A percentile compares a stretch with the other conserved stretches of the same genome.
Evolutionary conservation across 78 protist genomes (phyloP).

Genomic region (Dictyostelium firmibasis): DNA sequence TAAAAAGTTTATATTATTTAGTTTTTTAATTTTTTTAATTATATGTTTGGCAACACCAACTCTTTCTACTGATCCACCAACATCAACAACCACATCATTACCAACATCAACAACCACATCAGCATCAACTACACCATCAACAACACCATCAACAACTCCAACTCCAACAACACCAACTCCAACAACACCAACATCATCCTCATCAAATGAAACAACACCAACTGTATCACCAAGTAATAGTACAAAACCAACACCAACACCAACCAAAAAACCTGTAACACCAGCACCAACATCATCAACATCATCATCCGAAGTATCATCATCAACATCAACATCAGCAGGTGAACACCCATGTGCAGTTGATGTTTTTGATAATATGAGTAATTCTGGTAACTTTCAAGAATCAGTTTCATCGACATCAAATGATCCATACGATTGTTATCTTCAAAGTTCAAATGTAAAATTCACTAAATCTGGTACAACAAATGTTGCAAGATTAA

Average conservation of each 20-base stretch:
- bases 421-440: slow-evolving; percentile 8
- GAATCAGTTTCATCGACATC: background rate
- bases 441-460: background rate
- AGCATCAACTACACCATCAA: background rate
- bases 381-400: background rate
- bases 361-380: background rate
- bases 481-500: background rate
- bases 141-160: background rate
- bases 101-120: background rate
- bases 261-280: background rate
- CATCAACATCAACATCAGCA: background rate
- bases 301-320: background rate
- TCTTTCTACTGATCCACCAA: background rate
- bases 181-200: background rate
- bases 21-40: background rate
- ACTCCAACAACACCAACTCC: background rate
- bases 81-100: background rate
- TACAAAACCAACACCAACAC: background rate
- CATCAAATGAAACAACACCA: background rate
- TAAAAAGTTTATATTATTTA: background rate
- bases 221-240: background rate
- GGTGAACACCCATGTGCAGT: background rate
- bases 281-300: background rate
- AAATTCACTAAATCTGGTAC: background rate
- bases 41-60: background rate